A percentile compares a stretch with the other conserved stretches of the same genome.
Evolutionary conservation across 2,329 filamentous ascomycete genomes (phyloP).

Genomic region (Colletotrichum lentis): DNA sequence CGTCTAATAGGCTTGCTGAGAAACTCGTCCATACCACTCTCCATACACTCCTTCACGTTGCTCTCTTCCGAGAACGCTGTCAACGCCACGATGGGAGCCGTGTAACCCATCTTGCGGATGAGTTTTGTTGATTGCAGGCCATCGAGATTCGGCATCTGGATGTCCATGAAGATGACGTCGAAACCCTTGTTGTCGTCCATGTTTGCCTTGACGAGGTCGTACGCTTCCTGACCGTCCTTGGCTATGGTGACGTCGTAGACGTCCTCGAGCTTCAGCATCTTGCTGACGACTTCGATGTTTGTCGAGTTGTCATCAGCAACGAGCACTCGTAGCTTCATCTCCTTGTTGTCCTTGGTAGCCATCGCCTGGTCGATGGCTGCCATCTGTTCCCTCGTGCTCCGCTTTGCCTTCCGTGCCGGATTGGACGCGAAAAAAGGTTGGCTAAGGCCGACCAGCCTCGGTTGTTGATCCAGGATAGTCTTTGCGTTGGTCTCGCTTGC

Average conservation of each 20-base stretch:
- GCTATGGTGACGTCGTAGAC: conserved; percentile 90
- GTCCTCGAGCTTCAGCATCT: conserved; percentile 77
- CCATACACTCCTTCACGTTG: conserved; percentile 85
- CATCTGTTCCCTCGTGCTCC: conserved; percentile 65
- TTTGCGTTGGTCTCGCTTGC: conserved; percentile 47
- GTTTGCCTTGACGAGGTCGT: conserved; percentile 82
- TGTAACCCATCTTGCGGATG: conserved; percentile 87
- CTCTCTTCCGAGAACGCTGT: conserved; percentile 91
- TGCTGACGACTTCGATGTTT: conserved; percentile 66
- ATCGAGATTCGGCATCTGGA: conserved; percentile 94
- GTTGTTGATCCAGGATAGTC: conserved; percentile 70
- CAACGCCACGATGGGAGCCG: conserved; percentile 86
- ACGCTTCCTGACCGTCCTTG: conserved; percentile 85
- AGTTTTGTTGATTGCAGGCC: conserved; percentile 85
- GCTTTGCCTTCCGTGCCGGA: conserved; percentile 46
- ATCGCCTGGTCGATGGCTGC: conserved; percentile 72
- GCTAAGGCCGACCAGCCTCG: conserved; percentile 82
- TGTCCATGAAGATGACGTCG: conserved; percentile 94
- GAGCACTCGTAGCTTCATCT: conserved; percentile 76
- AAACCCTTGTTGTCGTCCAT: conserved; percentile 79
- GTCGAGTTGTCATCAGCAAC: conserved; percentile 78
- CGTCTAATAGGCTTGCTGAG: conserved; percentile 78
- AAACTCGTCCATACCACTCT: conserved; percentile 93
- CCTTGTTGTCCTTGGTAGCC: conserved; percentile 64
- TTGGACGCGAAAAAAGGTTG: conserved; percentile 78